A percentile compares a stretch with the other conserved stretches of the same genome.
Conservation (phyloP, 1,284 basidiomycete species). For the Trichosporon ovoides region DNA sequence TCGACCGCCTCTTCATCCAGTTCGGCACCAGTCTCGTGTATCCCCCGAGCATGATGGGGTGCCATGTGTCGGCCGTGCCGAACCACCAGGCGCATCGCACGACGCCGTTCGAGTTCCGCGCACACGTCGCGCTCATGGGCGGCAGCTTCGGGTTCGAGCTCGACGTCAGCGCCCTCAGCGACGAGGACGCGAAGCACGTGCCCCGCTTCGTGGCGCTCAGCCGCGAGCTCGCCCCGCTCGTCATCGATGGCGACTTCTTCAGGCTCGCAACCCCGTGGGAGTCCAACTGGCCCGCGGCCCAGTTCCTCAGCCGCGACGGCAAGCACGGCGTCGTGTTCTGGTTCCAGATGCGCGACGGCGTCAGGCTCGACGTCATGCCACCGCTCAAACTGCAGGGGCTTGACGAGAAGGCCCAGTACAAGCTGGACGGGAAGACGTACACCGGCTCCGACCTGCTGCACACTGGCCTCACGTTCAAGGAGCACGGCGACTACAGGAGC, state of each 20-base stretch:
- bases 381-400: slow-evolving; percentile 23
- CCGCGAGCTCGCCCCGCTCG: slow-evolving; percentile 25
- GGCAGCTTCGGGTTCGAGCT: slow-evolving; percentile 39
- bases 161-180: slow-evolving; percentile 21
- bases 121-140: slow-evolving; percentile 40
- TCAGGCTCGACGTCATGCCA: slow-evolving; percentile 11
- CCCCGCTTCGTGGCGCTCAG: slow-evolving; percentile 20
- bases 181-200: slow-evolving; percentile 22
- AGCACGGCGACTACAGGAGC: slow-evolving; percentile 14
- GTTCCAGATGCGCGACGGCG: slow-evolving; percentile 9
- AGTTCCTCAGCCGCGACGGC: slow-evolving; percentile 15
- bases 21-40: slow-evolving; percentile 31
- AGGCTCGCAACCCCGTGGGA: slow-evolving; percentile 21
- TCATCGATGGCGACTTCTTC: slow-evolving; percentile 30
- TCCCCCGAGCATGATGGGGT: slow-evolving; percentile 30
- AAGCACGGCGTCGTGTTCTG: slow-evolving; percentile 15
- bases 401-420: slow-evolving; percentile 15
- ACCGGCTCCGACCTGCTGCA: slow-evolving; percentile 7
- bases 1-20: slow-evolving; percentile 34
- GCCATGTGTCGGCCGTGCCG: slow-evolving; percentile 31
- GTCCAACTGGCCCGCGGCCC: slow-evolving; percentile 30
- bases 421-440: slow-evolving; percentile 18
- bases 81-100: slow-evolving; percentile 30
- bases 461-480: slow-evolving; percentile 7
- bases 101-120: slow-evolving; percentile 35